These are phyloP conservation scores for Trichocladium antarcticum DNA, from an alignment of 495 filamentous ascomycete species.

Conservation along the genomic window DNA sequence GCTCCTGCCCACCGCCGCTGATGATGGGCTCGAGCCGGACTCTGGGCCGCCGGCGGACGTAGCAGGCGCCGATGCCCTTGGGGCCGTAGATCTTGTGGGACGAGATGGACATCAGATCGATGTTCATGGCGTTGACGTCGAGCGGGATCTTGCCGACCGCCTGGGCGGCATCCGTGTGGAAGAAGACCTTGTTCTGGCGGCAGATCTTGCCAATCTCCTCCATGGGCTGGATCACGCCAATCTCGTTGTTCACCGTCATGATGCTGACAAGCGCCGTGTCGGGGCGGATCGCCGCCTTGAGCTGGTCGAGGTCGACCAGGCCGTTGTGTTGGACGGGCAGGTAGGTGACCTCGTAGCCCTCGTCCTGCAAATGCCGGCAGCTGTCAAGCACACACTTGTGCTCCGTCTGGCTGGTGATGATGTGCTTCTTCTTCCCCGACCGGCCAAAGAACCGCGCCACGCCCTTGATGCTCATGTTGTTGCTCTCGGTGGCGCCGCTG, in stretches of 20 bases:
- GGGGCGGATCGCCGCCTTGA: slow-evolving; percentile 84
- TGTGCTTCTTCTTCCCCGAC: slow-evolving; percentile 93
- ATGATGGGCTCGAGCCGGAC: slow-evolving; percentile 95
- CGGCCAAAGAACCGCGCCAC: slow-evolving; percentile 90
- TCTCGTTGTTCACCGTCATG: slow-evolving; percentile 99
- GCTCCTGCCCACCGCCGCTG: slow-evolving; percentile 89
- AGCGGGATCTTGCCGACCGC: slow-evolving; percentile 95
- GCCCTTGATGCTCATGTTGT: slow-evolving; percentile 99
- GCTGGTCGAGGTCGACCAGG: slow-evolving; percentile 67
- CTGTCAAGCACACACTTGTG: slow-evolving; percentile 98
- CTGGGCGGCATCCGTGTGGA: slow-evolving; percentile 96
- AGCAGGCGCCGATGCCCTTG: slow-evolving; percentile 94
- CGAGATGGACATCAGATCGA: slow-evolving; percentile 98
- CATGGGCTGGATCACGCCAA: slow-evolving; percentile 91
- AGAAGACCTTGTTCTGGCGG: slow-evolving; percentile 85
- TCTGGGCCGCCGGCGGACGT: slow-evolving; percentile 78
- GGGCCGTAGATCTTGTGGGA: slow-evolving; percentile 98
- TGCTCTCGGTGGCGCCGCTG: slow-evolving; percentile 94
- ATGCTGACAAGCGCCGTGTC: slow-evolving; percentile 89
- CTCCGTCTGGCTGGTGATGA: slow-evolving; percentile 94
- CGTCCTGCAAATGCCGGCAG: slow-evolving; percentile 90
- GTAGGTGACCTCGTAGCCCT: slow-evolving; percentile 93
- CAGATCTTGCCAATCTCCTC: slow-evolving; percentile 90
- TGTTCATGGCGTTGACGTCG: slow-evolving; percentile 92
- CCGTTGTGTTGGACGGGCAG: slow-evolving; percentile 80